phyloP scores from a whole-genome alignment of 2,329 filamentous ascomycete genomes.

The Kalmusia sp. region DNA sequence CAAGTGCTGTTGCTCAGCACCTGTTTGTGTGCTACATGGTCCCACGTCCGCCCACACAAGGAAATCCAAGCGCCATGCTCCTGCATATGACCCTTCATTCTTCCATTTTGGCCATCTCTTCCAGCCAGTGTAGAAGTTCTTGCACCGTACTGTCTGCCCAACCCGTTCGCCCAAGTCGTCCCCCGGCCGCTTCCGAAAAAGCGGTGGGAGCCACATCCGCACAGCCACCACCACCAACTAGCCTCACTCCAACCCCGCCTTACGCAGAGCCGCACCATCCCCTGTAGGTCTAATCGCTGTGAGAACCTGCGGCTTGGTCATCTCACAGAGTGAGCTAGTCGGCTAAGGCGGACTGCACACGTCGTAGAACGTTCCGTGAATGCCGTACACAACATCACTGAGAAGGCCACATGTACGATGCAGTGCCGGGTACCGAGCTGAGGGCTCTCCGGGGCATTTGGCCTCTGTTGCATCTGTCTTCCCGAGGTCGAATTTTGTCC shows the following conservation, averaged over 20 bases:
- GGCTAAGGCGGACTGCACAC: not conserved
- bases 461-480: no score
- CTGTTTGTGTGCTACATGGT: not conserved
- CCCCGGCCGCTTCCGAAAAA: slow-evolving; percentile 26
- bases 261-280: slow-evolving; percentile 17
- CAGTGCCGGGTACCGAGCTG: no score
- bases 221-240: slow-evolving; percentile 22
- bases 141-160: not conserved
- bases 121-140: not conserved
- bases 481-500: no score
- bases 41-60: not conserved
- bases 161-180: not conserved
- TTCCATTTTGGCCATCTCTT: not conserved
- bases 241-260: slow-evolving; percentile 16
- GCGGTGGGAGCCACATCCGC: slow-evolving; percentile 20
- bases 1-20: not conserved
- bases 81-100: not conserved
- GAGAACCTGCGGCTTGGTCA: not conserved
- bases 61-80: not conserved
- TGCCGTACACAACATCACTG: no score
- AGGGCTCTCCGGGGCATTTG: no score
- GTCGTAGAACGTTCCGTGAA: not conserved
- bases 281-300: no score
- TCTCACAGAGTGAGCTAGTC: not conserved
- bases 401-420: no score